Base-by-base conservation (phyloP, 768 basidiomycete genomes). In the Leccinum barrowsii region DNA sequence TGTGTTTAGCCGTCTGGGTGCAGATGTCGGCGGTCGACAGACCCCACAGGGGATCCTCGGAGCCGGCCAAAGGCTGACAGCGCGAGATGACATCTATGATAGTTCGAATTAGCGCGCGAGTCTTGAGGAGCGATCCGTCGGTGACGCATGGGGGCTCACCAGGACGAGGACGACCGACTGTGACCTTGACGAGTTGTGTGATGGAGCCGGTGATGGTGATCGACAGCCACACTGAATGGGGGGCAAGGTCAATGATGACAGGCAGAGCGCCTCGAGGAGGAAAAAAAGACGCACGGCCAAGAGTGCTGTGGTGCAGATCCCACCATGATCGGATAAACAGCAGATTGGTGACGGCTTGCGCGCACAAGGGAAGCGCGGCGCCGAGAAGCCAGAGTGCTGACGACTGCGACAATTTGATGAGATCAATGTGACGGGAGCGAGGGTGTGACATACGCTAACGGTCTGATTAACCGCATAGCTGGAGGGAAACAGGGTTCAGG, bases 131-230 rank as follows among this genome's bases (percentile, higher is more conserved):
- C 3, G 7, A 32, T 32, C 28, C 30, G 22, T 46, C 24, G 19
- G 44, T 7, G 35, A 37, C 4, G 32, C 21, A 32, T 37, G 32
- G 1, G 22, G 19, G 54, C 68, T 32, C 60, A 86, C 90, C 92
- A 50, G 93, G 94, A 13, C 94, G 83, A 7, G 94, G 94, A 10
- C 94, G 84, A 10, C 94, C 94, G 52, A 96, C 96, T 3, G 86
- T 83, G 40, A 92, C 75, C 71, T 97, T 98, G 56, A 85, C 77
- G 56, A 92, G 74, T 65, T 95, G 90, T 0, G 95, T 97, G 49
- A 95, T 76, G 10, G 86, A 71, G 5, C 90, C 90, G 2, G 94
- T 84, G 34, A 94, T 72, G 11, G 87, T 75, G 52, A 90, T 78
- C n/a, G 84, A 82, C 37, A 93, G 80, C 53, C 87, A 75, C 54